Evolutionary conservation across 148 eudicot species (phyloP).

Genomic region (Heliosperma pusillum): DNA sequence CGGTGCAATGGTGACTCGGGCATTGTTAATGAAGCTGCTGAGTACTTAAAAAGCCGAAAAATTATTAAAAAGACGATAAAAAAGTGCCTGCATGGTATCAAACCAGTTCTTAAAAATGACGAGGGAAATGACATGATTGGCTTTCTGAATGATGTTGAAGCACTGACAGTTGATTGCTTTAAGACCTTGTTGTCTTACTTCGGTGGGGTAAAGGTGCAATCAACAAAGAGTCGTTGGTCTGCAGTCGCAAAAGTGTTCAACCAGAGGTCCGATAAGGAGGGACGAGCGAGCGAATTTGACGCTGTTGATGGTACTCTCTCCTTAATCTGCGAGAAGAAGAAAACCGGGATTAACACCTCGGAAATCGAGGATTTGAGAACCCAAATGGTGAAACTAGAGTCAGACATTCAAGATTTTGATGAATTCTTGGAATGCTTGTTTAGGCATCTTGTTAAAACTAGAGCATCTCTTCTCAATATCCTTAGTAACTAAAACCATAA

Average conservation of each 20-base stretch:
- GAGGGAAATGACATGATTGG: not conserved
- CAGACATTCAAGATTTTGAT: slow-evolving; percentile 31
- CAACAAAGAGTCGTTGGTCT: slow-evolving; percentile 19
- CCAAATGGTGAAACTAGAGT: slow-evolving; percentile 27
- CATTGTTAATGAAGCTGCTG: slow-evolving; percentile 22
- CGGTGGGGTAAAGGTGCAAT: not conserved
- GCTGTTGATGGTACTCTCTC: slow-evolving; percentile 29
- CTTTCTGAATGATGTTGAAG: slow-evolving; percentile 6
- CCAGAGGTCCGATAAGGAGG: slow-evolving; percentile 12
- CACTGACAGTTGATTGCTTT: not conserved
- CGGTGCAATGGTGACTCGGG: slow-evolving; percentile 15
- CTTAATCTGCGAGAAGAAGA: not conserved
- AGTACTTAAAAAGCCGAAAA: slow-evolving; percentile 20
- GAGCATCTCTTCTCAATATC: slow-evolving; percentile 49
- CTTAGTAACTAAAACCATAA: slow-evolving; percentile 17
- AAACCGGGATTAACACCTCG: not conserved
- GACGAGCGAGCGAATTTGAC: slow-evolving; percentile 17
- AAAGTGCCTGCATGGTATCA: slow-evolving; percentile 22
- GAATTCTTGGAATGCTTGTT: slow-evolving; percentile 39
- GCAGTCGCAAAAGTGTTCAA: slow-evolving; percentile 25
- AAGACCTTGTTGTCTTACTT: slow-evolving; percentile 14
- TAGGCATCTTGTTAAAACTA: slow-evolving; percentile 40
- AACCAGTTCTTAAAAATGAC: slow-evolving; percentile 4
- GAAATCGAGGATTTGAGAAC: slow-evolving; percentile 20
- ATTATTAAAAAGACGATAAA: slow-evolving; percentile 19